Conservation (phyloP, 2,329 filamentous ascomycete genomes). For the Hypoxylon sp. region DNA sequence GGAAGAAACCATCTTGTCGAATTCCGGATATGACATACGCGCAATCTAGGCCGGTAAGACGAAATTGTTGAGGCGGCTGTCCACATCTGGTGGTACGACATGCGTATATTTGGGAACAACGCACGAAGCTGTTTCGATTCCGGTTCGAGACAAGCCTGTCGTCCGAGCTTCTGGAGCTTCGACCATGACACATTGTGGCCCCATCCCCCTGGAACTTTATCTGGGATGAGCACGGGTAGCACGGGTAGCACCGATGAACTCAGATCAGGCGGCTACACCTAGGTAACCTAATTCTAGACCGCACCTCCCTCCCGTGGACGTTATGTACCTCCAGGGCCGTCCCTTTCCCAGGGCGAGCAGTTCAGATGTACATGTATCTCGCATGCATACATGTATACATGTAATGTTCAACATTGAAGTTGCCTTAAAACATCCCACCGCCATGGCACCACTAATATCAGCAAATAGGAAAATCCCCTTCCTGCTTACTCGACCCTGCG, state of each 20-base stretch:
- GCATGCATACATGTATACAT: conserved; percentile 14
- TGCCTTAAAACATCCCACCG: conserved; percentile 29
- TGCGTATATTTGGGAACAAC: conserved; percentile 30
- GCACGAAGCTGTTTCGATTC: conserved; percentile 23
- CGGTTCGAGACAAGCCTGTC: conserved; percentile 16
- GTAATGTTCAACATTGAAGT: no score
- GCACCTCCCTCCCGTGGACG: neutral
- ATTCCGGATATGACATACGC: conserved; percentile 32
- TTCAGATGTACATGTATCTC: conserved; percentile 15
- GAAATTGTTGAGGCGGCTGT: conserved; percentile 38
- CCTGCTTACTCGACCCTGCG: conserved; percentile 12
- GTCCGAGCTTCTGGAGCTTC: conserved; percentile 25
- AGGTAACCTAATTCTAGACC: conserved; percentile 32
- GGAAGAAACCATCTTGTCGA: conserved; percentile 27
- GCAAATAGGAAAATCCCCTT: conserved; percentile 31
- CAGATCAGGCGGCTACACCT: conserved; percentile 38
- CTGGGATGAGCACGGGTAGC: conserved; percentile 27
- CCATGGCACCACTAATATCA: conserved; percentile 37
- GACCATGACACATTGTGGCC: conserved; percentile 29
- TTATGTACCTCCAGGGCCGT: neutral
- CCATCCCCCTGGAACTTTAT: conserved; percentile 26
- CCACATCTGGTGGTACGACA: conserved; percentile 29
- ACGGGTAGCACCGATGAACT: conserved; percentile 29
- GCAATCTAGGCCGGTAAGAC: conserved; percentile 30
- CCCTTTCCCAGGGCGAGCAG: conserved; percentile 27